These are phyloP conservation scores for Plasmodium knowlesi DNA, from an alignment of 169 alveolate genomes.

Conservation along the genomic window DNA sequence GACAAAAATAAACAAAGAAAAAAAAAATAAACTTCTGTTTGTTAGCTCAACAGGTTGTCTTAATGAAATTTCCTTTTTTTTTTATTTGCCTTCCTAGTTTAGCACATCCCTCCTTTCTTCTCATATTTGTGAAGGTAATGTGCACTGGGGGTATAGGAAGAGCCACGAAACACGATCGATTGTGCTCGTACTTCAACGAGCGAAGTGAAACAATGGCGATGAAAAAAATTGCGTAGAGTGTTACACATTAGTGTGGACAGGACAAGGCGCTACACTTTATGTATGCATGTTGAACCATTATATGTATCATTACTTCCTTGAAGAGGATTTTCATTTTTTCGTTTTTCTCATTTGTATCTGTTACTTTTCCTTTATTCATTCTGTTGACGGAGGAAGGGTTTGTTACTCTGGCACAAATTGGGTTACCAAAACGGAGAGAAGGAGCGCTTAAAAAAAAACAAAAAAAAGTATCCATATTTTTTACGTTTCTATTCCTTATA, in stretches of 20 bases:
- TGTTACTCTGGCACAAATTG: background rate
- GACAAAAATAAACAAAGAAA: background rate
- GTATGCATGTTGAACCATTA: background rate
- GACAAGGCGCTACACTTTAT: background rate
- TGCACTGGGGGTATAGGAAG: background rate
- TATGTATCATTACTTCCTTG: conserved; percentile 27
- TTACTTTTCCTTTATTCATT: conserved; percentile 20
- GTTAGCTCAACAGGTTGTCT: background rate
- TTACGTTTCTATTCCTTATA: background rate
- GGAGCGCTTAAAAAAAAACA: background rate
- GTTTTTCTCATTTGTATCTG: background rate
- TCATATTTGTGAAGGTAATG: background rate
- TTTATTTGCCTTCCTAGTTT: background rate
- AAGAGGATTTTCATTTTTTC: conserved; percentile 17
- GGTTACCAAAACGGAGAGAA: background rate
- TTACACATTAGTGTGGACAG: background rate
- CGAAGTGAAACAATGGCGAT: background rate
- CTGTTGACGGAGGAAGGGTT: background rate
- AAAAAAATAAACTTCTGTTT: background rate
- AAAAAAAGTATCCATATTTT: background rate
- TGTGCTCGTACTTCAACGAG: background rate
- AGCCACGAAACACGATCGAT: background rate
- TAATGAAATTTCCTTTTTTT: background rate
- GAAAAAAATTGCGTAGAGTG: background rate
- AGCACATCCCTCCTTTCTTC: background rate